These are phyloP conservation scores for Backusella australiensis DNA, from an alignment of 192 early-diverging fungal species.

Conservation along the genomic window DNA sequence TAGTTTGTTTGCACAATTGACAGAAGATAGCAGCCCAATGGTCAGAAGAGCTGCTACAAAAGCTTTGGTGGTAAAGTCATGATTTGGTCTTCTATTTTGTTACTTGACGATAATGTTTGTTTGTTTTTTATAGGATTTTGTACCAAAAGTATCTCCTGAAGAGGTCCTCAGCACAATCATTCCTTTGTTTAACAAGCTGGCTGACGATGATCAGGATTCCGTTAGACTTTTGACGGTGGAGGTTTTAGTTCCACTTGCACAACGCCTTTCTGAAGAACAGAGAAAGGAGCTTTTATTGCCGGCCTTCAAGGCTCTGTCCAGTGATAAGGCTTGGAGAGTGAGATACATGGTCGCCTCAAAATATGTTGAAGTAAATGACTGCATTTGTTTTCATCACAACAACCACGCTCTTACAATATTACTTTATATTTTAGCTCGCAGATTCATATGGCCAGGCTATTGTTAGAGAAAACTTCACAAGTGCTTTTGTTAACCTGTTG, in stretches of 20 bases:
- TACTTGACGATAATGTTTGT: not conserved
- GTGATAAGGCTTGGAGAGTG: constrained; percentile 98
- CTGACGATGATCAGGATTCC: constrained; percentile 91
- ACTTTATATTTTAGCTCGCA: constrained; percentile 57
- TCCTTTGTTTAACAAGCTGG: constrained; percentile 82
- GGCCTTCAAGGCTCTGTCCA: constrained; percentile 72
- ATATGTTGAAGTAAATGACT: constrained; percentile 77
- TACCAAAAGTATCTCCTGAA: constrained; percentile 60
- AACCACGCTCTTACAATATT: not conserved
- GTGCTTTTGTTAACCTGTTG: constrained; percentile 82
- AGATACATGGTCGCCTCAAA: constrained; percentile 99
- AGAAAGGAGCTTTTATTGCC: constrained; percentile 72
- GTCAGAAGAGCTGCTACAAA: constrained; percentile 93
- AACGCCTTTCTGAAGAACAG: constrained; percentile 74
- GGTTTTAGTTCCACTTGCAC: constrained; percentile 85
- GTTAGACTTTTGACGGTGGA: constrained; percentile 95
- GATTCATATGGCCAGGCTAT: constrained; percentile 77
- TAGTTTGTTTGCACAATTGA: constrained; percentile 78
- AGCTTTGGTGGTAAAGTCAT: constrained; percentile 62
- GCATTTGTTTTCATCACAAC: not conserved
- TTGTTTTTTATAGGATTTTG: constrained; percentile 15
- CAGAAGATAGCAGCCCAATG: constrained; percentile 97
- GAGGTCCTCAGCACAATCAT: constrained; percentile 84
- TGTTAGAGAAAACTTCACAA: constrained; percentile 82
- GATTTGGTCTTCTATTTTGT: not conserved